Evolutionary conservation across 192 early-diverging fungal species (phyloP).

Genomic region (Coemansia sp.): DNA sequence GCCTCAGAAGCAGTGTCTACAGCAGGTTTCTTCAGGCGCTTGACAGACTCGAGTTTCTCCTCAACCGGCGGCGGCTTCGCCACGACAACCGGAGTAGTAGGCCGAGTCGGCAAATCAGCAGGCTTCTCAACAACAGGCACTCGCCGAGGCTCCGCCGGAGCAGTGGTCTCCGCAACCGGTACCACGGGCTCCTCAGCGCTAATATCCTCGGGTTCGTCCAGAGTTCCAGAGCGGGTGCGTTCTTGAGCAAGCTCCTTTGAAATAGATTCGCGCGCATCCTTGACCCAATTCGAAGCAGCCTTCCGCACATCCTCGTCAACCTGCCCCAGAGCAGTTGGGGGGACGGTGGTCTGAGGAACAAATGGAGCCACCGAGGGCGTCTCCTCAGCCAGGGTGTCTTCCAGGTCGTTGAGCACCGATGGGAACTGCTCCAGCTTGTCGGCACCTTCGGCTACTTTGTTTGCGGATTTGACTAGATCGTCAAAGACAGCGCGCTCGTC

Average conservation of each 20-base stretch:
- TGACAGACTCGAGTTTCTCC: conserved; percentile 8
- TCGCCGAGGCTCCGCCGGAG: background rate
- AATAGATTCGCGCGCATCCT: conserved; percentile 49
- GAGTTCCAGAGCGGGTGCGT: conserved; percentile 25
- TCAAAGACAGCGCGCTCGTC: conserved; percentile 29
- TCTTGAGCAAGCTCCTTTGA: conserved; percentile 51
- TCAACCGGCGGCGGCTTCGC: background rate
- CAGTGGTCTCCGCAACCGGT: background rate
- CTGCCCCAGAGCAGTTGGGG: background rate
- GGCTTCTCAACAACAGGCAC: conserved; percentile 4
- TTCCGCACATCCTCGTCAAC: conserved; percentile 46
- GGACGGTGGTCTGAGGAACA: conserved; percentile 2
- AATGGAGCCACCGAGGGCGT: background rate
- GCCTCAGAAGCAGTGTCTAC: background rate
- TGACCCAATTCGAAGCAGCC: conserved; percentile 50
- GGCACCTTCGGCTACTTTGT: background rate
- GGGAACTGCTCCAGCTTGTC: conserved; percentile 47
- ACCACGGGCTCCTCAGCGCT: background rate
- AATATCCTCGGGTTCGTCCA: background rate
- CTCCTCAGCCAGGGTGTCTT: conserved; percentile 1
- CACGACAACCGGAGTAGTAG: background rate
- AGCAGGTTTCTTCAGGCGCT: conserved; percentile 24
- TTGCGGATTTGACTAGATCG: conserved; percentile 34
- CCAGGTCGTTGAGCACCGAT: conserved; percentile 25
- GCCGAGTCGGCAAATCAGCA: background rate